Base-by-base conservation (phyloP, 495 filamentous ascomycete species). In the Endocarpon pusillum region DNA sequence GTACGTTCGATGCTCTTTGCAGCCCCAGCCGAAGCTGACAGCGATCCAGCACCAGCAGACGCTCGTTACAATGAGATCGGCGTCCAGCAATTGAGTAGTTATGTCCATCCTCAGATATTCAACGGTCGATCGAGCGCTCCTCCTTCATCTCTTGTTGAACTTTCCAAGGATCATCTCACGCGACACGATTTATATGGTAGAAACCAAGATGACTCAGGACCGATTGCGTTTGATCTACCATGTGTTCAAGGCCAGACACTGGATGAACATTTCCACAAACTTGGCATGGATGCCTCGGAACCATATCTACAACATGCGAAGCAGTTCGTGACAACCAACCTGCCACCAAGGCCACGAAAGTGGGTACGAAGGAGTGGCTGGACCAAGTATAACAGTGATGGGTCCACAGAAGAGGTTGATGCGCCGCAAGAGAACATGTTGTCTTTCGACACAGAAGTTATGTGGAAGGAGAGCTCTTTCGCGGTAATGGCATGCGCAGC, bases 401-500 rank as follows among this genome's bases (percentile, higher is more conserved):
- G 83, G 9, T 66, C 60, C 5, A 62, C 61, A 30, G 78, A 86
- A 43, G 52, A 62, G 0, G 75, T 93, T 12, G 73, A 78, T 39
- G 71, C 71, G 6, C 89, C 89, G 0, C 57, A 83, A 25, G 85
- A 85, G 42, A 55, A 73, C 16, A 74, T 83, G 69, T 55, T 99
- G 25, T 81, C 75, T 19, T 99, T 99, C 48, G 89, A 99, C 54
- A 89, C 84, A 9, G 89, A 99, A 55, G 86, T 94, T 30, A 77
- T 99, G 75, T 99, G 76, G 61, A 93, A 91, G 45, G 71, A 85
- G 46, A 81, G 75, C 45, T 71, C 78, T 0, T 96, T 79, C 54
- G 85, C 89, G 4, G 80, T 91, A 25, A 96, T 99, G 89, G 89
- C 89, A 22, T 94, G 84, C 42, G 89, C 89, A 7, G 79, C 73